These are phyloP conservation scores for Cucurbita pepo DNA, from an alignment of 306 rosid genomes.

Conservation along the genomic window DNA sequence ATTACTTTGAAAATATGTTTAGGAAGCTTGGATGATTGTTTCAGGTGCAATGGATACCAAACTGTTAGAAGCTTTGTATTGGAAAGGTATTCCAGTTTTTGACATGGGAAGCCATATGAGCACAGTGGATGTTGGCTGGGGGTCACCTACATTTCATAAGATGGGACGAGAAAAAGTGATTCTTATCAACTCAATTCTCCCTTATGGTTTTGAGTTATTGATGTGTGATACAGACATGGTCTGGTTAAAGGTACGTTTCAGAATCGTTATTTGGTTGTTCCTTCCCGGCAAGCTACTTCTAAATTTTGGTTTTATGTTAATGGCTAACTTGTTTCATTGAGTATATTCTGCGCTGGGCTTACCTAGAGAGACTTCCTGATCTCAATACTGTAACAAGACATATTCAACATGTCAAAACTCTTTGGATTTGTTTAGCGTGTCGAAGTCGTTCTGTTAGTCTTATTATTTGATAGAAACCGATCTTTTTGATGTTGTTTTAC, in stretches of 20 bases:
- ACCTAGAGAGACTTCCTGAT: neutral
- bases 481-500: neutral
- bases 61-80: slow-evolving; percentile 80
- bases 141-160: slow-evolving; percentile 87
- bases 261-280: neutral
- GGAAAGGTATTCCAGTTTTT: slow-evolving; percentile 89
- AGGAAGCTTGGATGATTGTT: slow-evolving; percentile 14
- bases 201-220: slow-evolving; percentile 68
- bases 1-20: slow-evolving; percentile 5
- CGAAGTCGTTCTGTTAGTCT: neutral
- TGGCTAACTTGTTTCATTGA: neutral
- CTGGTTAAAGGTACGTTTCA: slow-evolving; percentile 70
- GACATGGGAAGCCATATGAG: slow-evolving; percentile 99
- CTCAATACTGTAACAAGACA: neutral
- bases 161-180: slow-evolving; percentile 96
- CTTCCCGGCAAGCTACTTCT: neutral
- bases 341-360: neutral
- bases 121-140: slow-evolving; percentile 95
- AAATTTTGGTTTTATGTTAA: neutral
- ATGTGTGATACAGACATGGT: slow-evolving; percentile 99
- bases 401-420: neutral
- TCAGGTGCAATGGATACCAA: slow-evolving; percentile 96
- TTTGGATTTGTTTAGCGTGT: neutral
- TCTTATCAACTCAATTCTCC: slow-evolving; percentile 70
- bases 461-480: neutral